Evolutionary conservation across 140 eudicot genomes (phyloP).

Genomic region (Erigeron philadelphicus): DNA sequence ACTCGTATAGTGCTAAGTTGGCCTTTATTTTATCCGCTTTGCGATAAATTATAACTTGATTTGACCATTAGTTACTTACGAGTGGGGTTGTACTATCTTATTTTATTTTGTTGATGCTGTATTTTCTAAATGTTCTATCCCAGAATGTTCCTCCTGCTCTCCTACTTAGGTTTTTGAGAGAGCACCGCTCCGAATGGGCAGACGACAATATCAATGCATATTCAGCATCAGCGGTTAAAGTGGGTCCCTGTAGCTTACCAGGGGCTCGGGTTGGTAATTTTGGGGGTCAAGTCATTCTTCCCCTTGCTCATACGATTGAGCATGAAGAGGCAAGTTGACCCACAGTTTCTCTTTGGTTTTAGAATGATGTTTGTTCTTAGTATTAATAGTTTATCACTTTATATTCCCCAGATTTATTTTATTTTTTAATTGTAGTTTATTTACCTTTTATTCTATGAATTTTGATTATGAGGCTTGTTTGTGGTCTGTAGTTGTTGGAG

Average conservation of each 20-base stretch:
- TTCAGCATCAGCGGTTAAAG: slow-evolving; percentile 66
- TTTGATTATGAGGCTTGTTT: not conserved
- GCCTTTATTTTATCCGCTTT: not conserved
- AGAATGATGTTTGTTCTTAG: not conserved
- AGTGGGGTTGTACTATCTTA: not conserved
- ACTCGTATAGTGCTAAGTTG: not conserved
- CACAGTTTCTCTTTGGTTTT: not conserved
- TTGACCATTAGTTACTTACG: not conserved
- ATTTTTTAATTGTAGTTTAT: not conserved
- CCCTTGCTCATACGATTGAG: slow-evolving; percentile 83
- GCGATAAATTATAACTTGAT: not conserved
- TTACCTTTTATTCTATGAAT: too few relatives aligned
- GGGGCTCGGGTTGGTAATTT: slow-evolving; percentile 67
- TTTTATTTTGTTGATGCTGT: not conserved
- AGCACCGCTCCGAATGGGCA: slow-evolving; percentile 96
- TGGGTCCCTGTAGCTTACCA: slow-evolving; percentile 43
- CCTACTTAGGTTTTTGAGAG: slow-evolving; percentile 73
- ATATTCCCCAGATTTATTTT: not conserved
- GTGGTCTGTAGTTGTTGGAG: slow-evolving; percentile 63
- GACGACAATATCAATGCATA: slow-evolving; percentile 76
- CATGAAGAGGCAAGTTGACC: slow-evolving; percentile 63
- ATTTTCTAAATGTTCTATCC: not conserved
- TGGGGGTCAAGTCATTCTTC: slow-evolving; percentile 86
- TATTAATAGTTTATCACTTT: not conserved
- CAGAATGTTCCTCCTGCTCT: slow-evolving; percentile 92